Evolutionary conservation across 371 early-diverging fungal genomes (phyloP), one percentile per base, ranked within the genome.

Genomic region (Mortierella sp.): DNA sequence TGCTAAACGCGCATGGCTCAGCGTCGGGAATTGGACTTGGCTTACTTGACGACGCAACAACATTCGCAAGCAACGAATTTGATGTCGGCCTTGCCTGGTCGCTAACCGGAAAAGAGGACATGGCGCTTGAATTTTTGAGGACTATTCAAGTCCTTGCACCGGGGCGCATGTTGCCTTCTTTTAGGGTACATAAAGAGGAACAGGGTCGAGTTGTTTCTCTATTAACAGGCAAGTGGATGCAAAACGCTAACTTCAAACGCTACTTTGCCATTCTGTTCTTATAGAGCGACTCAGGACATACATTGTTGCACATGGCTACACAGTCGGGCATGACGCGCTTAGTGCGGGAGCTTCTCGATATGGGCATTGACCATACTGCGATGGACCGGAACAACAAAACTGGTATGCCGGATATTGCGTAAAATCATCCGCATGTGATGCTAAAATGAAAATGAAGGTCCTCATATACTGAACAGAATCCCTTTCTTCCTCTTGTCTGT

Each of bases 281-380:
- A 6, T 50, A 75, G 76, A 65, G 56, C n/a, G 70, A 69, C 11
- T 56, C 57, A 6, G 76, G 76, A 24, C 70, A 70, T 32, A 76
- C 70, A 0, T 23, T 69, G 32, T 52, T 76, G 8, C 76, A 76
- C 24, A 30, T 69, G 52, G 76, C 76, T 21, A 64, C 49, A 1
- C 65, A 76, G 14, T 31, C 41, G 15, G 58, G 62, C 34, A 64
- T 69, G 65, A 19, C 28, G 0, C 32, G 50, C 2, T 62, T 76
- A 12, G 62, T 52, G 6, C 55, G 43, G n/a, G 70, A 69, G 24
- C 52, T 76, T 2, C 15, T 76, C 14, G 57, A 21, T 9, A 76
- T 76, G 76, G 76, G 76, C 2, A 76, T 76, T 15, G 76, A 76
- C 42, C 65, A 76, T 23, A 70, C 69, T 11, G 66, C 76, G n/a